Evolutionary conservation across 1,284 basidiomycete species (phyloP).

Genomic region (Anthracocystis panici-leucophaei): DNA sequence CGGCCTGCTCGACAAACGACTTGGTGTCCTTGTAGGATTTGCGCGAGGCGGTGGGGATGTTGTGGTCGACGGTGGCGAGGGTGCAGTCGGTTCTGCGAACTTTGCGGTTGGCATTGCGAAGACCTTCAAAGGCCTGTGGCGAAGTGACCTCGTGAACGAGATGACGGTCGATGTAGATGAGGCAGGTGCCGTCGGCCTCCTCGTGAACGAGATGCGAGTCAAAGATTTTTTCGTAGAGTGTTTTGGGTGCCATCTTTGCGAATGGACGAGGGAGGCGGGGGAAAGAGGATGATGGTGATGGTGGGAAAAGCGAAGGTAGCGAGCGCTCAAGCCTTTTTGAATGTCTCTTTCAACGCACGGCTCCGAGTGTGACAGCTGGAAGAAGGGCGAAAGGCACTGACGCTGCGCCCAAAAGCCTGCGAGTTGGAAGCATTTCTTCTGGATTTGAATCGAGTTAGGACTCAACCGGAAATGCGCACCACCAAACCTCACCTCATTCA

Average conservation of each 20-base stretch:
- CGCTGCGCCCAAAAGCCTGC: background rate
- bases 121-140: constrained; percentile 68
- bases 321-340: constrained; percentile 4
- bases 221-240: constrained; percentile 68
- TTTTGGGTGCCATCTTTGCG: constrained; percentile 51
- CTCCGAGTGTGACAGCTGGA: background rate
- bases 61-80: constrained; percentile 69
- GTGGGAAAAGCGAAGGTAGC: background rate
- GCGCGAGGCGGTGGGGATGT: constrained; percentile 67
- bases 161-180: constrained; percentile 68
- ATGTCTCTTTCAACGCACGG: constrained; percentile 7
- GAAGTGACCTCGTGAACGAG: constrained; percentile 69
- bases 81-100: constrained; percentile 68
- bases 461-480: constrained; percentile 30
- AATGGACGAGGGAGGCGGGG: background rate
- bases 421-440: constrained; percentile 13
- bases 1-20: constrained; percentile 65
- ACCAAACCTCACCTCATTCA: background rate
- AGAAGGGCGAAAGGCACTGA: background rate
- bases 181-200: constrained; percentile 64
- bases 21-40: constrained; percentile 65
- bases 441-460: constrained; percentile 15
- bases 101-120: constrained; percentile 59
- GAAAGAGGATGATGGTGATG: constrained; percentile 14
- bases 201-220: constrained; percentile 64